Evolutionary conservation across 1,284 basidiomycete genomes (phyloP).

Genomic region (Pyrrhoderma noxium): DNA sequence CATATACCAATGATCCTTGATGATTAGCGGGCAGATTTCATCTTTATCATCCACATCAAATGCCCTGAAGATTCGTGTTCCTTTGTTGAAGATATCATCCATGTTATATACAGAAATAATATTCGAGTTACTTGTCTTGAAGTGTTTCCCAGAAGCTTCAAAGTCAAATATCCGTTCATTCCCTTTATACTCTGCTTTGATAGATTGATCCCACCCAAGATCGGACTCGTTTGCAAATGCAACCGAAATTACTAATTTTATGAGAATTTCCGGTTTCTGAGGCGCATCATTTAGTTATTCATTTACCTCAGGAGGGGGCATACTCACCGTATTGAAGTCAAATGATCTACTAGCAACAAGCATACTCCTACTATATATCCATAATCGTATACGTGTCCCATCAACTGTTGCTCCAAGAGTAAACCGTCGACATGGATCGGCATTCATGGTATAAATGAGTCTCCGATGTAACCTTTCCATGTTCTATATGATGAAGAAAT

Average conservation of each 20-base stretch:
- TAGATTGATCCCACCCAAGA: background rate
- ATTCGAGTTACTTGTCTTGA: no score
- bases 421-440: slow-evolving; percentile 18
- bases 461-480: slow-evolving; percentile 9
- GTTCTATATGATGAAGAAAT: no score
- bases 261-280: background rate
- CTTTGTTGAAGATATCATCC: no score
- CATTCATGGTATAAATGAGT: slow-evolving; percentile 14
- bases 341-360: slow-evolving; percentile 3
- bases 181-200: background rate
- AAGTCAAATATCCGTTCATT: no score
- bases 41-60: no score
- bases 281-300: background rate
- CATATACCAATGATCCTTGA: no score
- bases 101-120: no score
- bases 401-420: slow-evolving; percentile 16
- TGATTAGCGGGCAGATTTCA: no score
- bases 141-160: no score
- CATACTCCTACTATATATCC: background rate
- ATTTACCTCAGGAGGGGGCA: no score
- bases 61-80: no score
- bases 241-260: background rate
- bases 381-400: slow-evolving; percentile 2
- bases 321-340: slow-evolving; percentile 3
- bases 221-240: background rate